Conservation (phyloP, 1,139 yeast species). For the Lodderomyces margitis region DNA sequence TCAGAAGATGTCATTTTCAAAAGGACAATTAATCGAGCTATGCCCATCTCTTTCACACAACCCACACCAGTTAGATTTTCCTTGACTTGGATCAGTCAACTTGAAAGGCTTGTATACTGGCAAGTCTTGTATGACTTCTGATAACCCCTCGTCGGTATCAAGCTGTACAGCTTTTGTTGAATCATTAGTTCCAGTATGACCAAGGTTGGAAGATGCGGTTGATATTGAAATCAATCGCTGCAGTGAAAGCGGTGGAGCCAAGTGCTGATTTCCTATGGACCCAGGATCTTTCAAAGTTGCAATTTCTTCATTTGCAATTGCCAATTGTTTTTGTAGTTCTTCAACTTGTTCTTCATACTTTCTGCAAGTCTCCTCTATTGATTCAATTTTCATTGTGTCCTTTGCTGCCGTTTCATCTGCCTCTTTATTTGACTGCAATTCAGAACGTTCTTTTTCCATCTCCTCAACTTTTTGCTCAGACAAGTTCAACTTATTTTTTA, state of each 20-base stretch:
- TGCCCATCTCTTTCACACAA: slow-evolving; percentile 90
- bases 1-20: slow-evolving; percentile 52
- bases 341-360: neutral
- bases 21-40: slow-evolving; percentile 83
- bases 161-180: neutral
- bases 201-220: neutral
- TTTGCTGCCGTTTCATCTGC: neutral
- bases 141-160: neutral
- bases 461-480: neutral
- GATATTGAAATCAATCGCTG: neutral
- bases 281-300: neutral
- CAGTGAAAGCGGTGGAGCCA: neutral
- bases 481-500: slow-evolving; percentile 6
- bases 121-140: slow-evolving; percentile 17
- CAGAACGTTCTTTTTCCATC: slow-evolving; percentile 2
- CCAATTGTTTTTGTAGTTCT: neutral
- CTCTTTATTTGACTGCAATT: neutral
- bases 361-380: neutral
- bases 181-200: neutral
- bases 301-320: neutral
- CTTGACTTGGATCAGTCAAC: slow-evolving; percentile 66
- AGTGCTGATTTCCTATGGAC: neutral
- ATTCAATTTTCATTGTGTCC: neutral
- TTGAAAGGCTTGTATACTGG: slow-evolving; percentile 54
- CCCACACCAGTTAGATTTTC: slow-evolving; percentile 84